Base-by-base conservation (phyloP, 352 stramenopile species). In the Pythium periplocum region DNA sequence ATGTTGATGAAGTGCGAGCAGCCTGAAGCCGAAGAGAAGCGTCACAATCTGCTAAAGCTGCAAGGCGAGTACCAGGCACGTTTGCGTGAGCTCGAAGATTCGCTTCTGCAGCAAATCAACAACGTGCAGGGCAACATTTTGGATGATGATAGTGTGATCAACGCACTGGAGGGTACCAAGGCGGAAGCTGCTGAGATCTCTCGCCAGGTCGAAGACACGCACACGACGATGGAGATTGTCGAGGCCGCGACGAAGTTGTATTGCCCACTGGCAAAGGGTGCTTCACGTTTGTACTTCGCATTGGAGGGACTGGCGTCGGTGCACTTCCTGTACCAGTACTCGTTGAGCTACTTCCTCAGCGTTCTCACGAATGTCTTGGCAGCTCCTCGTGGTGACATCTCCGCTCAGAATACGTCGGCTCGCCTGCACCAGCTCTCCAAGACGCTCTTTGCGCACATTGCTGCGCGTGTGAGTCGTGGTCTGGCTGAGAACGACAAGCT, bases 241-340 rank as follows among this genome's bases (percentile, higher is more conserved):
- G 79, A 98, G 40, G 66, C 79, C 26, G 93, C 93, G 4, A 98
- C 97, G 32, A 92, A 84, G 54, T 78, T 91, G 53, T 99, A 99
- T 75, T 83, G 97, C 35, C 96, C 96, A 6, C 82, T 99, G 36
- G 95, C 96, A 2, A 72, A 83, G 49, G 77, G 85, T 30, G 90
- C 87, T 49, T 96, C 90, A 37, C 73, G 80, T 17, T 56, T 97
- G 2, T 98, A 95, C 64, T 98, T 98, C 62, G 77, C 90, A 12
- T 59, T 98, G 39, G 96, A 97, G 45, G 92, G 82, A 32, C 81
- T 99, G 43, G 89, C 86, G 37, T 89, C 96, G n/a, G 84, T 99
- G 30, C 95, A 97, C 71, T 99, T 98, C 61, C 69, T 99, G 42
- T 99, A 99, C 73, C 96, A 99, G 66, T 99, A 98, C 66, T 98